Percentiles rank a stretch among this genome's conserved stretches.
Evolutionary conservation across 2,329 filamentous ascomycete genomes (phyloP).

Genomic region (Trichoderma koningiopsis): DNA sequence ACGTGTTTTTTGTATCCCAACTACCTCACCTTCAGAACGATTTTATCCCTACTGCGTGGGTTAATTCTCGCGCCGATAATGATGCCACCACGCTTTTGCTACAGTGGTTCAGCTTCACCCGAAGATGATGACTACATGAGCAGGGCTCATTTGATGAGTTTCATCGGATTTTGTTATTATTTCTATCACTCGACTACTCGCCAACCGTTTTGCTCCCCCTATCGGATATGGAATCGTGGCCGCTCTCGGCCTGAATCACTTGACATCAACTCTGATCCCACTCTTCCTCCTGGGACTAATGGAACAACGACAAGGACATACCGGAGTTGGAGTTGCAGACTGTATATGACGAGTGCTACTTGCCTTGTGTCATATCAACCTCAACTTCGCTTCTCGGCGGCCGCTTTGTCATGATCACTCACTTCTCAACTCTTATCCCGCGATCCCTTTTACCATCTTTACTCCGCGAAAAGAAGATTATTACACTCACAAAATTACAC

Average conservation of each 20-base stretch:
- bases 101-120: background rate
- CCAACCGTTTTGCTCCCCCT: slow-evolving; percentile 6
- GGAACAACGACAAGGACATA: slow-evolving; percentile 17
- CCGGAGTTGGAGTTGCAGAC: slow-evolving; percentile 4
- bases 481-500: slow-evolving; percentile 12
- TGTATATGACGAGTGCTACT: slow-evolving; percentile 20
- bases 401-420: slow-evolving; percentile 33
- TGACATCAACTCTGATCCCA: slow-evolving; percentile 6
- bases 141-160: slow-evolving; percentile 8
- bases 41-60: slow-evolving; percentile 23
- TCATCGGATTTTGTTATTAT: slow-evolving; percentile 4
- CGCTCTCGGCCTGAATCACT: slow-evolving; percentile 14
- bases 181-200: slow-evolving; percentile 2
- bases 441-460: slow-evolving; percentile 28
- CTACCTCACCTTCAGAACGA: slow-evolving; percentile 13
- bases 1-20: slow-evolving; percentile 30
- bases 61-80: slow-evolving; percentile 22
- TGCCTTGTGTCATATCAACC: background rate
- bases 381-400: slow-evolving; percentile 12
- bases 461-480: slow-evolving; percentile 6
- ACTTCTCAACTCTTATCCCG: slow-evolving; percentile 35
- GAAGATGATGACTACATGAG: slow-evolving; percentile 1
- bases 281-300: slow-evolving; percentile 10
- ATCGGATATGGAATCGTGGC: slow-evolving; percentile 11
- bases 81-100: slow-evolving; percentile 14